Conservation (phyloP, 1,284 basidiomycete genomes). For the Caloboletus firmus region DNA sequence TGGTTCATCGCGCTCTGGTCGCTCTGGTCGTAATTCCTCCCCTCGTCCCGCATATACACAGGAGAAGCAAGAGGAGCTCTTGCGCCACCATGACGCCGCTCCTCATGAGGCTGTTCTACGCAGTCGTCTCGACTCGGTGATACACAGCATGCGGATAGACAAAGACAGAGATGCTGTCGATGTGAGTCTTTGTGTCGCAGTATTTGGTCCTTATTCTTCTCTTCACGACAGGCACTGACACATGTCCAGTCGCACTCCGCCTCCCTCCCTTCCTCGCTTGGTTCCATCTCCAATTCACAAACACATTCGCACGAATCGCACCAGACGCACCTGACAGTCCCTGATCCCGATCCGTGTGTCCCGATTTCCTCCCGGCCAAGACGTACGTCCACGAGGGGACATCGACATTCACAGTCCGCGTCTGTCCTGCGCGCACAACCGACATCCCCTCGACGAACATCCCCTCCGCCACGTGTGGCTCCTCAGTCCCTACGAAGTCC, state of each 20-base stretch:
- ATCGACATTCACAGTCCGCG: slow-evolving; percentile 15
- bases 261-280: slow-evolving; percentile 34
- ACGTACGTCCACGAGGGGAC: background rate
- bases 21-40: slow-evolving; percentile 17
- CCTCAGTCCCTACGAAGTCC: slow-evolving; percentile 20
- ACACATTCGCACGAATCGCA: slow-evolving; percentile 30
- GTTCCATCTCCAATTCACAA: slow-evolving; percentile 31
- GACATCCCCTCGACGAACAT: slow-evolving; percentile 4
- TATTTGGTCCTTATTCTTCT: slow-evolving; percentile 5
- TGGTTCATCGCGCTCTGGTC: slow-evolving; percentile 29
- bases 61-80: slow-evolving; percentile 26
- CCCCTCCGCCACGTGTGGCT: slow-evolving; percentile 8
- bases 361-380: slow-evolving; percentile 4
- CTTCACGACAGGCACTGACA: slow-evolving; percentile 20
- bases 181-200: slow-evolving; percentile 23
- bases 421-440: slow-evolving; percentile 9
- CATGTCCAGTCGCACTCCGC: slow-evolving; percentile 21
- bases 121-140: slow-evolving; percentile 54
- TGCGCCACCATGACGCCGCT: slow-evolving; percentile 34
- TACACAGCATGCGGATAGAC: slow-evolving; percentile 37
- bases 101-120: slow-evolving; percentile 58
- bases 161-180: slow-evolving; percentile 24
- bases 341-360: slow-evolving; percentile 18
- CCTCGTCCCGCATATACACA: slow-evolving; percentile 9
- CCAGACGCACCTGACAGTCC: slow-evolving; percentile 23